Evolutionary conservation across 305 asterid species (phyloP).

Genomic region (Petunia hybrid): DNA sequence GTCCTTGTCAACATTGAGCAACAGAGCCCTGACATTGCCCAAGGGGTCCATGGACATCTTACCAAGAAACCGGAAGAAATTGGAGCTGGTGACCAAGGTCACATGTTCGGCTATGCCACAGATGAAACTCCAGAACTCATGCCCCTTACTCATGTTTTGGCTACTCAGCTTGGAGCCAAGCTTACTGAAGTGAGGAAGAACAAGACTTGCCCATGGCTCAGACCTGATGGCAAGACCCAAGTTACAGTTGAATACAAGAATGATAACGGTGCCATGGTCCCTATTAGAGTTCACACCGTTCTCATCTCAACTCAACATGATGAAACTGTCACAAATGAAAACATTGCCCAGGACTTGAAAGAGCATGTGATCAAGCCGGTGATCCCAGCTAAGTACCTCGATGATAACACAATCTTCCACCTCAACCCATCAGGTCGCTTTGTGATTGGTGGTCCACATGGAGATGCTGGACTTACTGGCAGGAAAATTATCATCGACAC

Average conservation of each 20-base stretch:
- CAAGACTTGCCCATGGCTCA: conserved; percentile 42
- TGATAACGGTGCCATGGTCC: conserved; percentile 42
- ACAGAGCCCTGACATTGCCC: conserved; percentile 48
- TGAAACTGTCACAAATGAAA: conserved; percentile 37
- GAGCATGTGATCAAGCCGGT: conserved; percentile 40
- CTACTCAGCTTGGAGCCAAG: conserved; percentile 42
- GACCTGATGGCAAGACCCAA: conserved; percentile 44
- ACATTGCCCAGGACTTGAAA: conserved; percentile 38
- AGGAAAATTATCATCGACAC: conserved; percentile 39
- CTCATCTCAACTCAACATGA: conserved; percentile 43
- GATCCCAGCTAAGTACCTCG: conserved; percentile 42
- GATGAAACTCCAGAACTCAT: conserved; percentile 43
- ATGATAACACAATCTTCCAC: conserved; percentile 41
- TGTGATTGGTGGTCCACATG: conserved; percentile 45
- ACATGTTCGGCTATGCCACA: conserved; percentile 45
- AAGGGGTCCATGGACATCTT: conserved; percentile 48
- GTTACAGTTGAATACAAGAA: conserved; percentile 41
- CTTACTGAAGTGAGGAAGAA: conserved; percentile 44
- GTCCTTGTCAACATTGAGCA: conserved; percentile 48
- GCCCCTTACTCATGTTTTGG: conserved; percentile 43
- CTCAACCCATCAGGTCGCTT: conserved; percentile 45
- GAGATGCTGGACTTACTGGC: conserved; percentile 43
- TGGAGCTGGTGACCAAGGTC: conserved; percentile 46
- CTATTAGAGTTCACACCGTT: conserved; percentile 43
- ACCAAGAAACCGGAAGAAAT: conserved; percentile 49